These are phyloP conservation scores for Quercus robur DNA, from an alignment of 306 rosid species.

Conservation along the genomic window DNA sequence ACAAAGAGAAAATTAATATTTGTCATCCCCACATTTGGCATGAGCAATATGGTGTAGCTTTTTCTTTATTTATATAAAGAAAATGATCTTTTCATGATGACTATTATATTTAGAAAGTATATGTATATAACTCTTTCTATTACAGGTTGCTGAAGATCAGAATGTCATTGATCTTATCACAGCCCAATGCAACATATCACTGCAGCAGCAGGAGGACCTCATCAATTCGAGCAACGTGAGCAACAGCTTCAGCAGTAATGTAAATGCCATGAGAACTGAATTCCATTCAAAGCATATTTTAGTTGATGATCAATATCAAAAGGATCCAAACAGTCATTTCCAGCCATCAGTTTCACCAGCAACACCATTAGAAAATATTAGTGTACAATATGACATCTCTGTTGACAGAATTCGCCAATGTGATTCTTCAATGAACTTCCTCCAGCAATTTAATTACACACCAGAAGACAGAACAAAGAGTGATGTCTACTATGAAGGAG, in stretches of 20 bases:
- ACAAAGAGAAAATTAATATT: neutral
- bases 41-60: neutral
- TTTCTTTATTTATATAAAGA: neutral
- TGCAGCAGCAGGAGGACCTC: constrained; percentile 50
- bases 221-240: constrained; percentile 31
- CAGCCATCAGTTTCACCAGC: constrained; percentile 14
- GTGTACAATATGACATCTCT: constrained; percentile 46
- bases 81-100: neutral
- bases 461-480: constrained; percentile 36
- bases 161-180: constrained; percentile 62
- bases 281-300: constrained; percentile 39
- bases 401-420: constrained; percentile 32
- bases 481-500: constrained; percentile 39
- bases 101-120: neutral
- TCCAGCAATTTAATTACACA: constrained; percentile 54
- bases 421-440: constrained; percentile 57
- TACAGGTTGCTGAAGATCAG: constrained; percentile 72
- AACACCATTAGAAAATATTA: constrained; percentile 37
- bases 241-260: constrained; percentile 28
- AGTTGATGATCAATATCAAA: constrained; percentile 37
- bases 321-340: constrained; percentile 28
- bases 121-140: constrained; percentile 1
- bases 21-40: neutral
- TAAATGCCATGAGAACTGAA: constrained; percentile 30
- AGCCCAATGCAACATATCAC: constrained; percentile 43